Evolutionary conservation across 495 filamentous ascomycete genomes (phyloP), one percentile per base, ranked within the genome.

Genomic region (Entonaema liquescens): DNA sequence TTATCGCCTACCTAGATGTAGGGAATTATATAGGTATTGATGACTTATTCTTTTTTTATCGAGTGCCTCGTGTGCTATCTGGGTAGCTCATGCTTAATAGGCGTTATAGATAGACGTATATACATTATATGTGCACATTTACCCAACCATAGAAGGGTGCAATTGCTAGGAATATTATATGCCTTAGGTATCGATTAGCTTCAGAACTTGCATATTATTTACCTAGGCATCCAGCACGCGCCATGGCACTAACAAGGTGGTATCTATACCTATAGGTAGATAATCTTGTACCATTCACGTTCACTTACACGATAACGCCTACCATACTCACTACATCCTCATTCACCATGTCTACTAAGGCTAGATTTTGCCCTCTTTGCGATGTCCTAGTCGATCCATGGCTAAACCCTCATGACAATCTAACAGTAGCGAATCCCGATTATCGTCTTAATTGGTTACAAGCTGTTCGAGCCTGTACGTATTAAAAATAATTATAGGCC

Each of bases 381-480:
- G 19, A 23, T 21, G 17, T 47, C 17, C 19, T 23, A 2, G 42
- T 47, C 19, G 19, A 47, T 23, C 17, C 23, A 11, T 47, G 42
- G 42, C 12, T 13, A 23, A 47, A 23, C 26, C 54, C 31, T 6
- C 38, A 49, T 13, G 26, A 59, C 13, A 29, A 33, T 29, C 33
- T 36, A 57, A 33, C 31, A 5, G 31, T 33, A 9, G 65, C 50
- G 13, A 55, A 62, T 57, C 57, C 58, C 21, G 35, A 47, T 7
- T 53, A 47, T 55, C 52, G 15, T 9, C 47, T 57, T 21, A 56
- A 21, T 50, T 68, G 65, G 58, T 40, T 68, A 38, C 47, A 62
- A 50, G 65, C 61, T 49, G 57, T 68, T 49, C 58, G 65, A 50
- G 58, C 65, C 7, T 44, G 65, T 67, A 44, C 11, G 65, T 61